A percentile compares a stretch with the other conserved stretches of the same genome.
phyloP scores from a whole-genome alignment of 1,284 basidiomycete species.

The Athelia psychrophila region DNA sequence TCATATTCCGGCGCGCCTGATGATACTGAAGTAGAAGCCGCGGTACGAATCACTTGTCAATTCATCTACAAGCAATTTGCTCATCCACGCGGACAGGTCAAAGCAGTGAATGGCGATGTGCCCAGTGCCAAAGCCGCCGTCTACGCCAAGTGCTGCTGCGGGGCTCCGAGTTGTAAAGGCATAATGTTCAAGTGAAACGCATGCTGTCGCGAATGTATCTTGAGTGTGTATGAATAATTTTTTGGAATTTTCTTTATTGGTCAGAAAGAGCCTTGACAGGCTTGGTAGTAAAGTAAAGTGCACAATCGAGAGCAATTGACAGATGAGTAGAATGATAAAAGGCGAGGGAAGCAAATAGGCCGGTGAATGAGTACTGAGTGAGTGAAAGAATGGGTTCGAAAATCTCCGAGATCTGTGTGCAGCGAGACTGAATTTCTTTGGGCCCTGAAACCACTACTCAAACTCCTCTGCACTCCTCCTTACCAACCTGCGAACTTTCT shows the following conservation, averaged over 20 bases:
- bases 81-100: no score
- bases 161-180: constrained; percentile 45
- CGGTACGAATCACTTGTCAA: constrained; percentile 11
- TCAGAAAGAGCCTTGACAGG: no score
- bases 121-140: constrained; percentile 33
- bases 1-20: constrained; percentile 64
- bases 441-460: constrained; percentile 40
- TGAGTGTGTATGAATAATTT: no score
- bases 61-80: neutral
- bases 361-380: neutral
- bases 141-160: constrained; percentile 51
- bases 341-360: neutral
- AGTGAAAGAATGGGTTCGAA: neutral
- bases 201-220: neutral
- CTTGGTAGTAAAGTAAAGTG: neutral
- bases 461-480: constrained; percentile 86
- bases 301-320: neutral
- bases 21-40: constrained; percentile 36
- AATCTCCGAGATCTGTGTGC: neutral
- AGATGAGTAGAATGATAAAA: neutral
- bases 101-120: no score
- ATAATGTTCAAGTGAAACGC: constrained; percentile 11
- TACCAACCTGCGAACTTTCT: constrained; percentile 88
- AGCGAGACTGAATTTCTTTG: neutral
- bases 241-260: no score